These are phyloP conservation scores for Phanerochaete carnosa DNA, from an alignment of 768 basidiomycete species.

Conservation along the genomic window DNA sequence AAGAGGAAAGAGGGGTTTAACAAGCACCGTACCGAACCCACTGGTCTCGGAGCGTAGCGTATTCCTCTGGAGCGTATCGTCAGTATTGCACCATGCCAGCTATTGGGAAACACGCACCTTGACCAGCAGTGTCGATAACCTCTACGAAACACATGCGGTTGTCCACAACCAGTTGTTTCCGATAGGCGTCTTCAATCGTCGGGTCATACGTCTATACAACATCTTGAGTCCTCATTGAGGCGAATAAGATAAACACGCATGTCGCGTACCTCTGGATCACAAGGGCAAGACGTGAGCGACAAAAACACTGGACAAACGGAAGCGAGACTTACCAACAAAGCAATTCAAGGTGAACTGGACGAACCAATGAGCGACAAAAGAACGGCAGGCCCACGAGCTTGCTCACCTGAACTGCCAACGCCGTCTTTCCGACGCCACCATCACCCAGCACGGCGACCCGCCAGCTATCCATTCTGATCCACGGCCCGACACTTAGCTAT, in stretches of 20 bases:
- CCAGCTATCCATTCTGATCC: constrained; percentile 81
- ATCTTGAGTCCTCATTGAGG: not conserved
- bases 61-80: constrained; percentile 70
- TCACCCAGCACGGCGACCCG: constrained; percentile 95
- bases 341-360: constrained; percentile 90
- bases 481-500: constrained; percentile 1
- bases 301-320: not conserved
- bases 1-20: constrained; percentile 12
- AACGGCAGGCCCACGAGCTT: not conserved
- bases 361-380: constrained; percentile 6
- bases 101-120: constrained; percentile 58
- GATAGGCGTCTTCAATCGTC: constrained; percentile 97
- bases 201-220: constrained; percentile 87
- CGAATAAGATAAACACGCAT: not conserved
- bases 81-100: constrained; percentile 1
- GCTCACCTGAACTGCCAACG: constrained; percentile 89
- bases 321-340: constrained; percentile 75
- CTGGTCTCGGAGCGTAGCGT: constrained; percentile 93
- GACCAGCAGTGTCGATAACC: constrained; percentile 96
- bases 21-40: constrained; percentile 82
- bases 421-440: constrained; percentile 97
- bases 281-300: not conserved
- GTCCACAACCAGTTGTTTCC: constrained; percentile 92
- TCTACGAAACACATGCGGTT: constrained; percentile 95
- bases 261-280: not conserved